Conservation (phyloP, 768 basidiomycete genomes). For the Glaciozyma antarctica region DNA sequence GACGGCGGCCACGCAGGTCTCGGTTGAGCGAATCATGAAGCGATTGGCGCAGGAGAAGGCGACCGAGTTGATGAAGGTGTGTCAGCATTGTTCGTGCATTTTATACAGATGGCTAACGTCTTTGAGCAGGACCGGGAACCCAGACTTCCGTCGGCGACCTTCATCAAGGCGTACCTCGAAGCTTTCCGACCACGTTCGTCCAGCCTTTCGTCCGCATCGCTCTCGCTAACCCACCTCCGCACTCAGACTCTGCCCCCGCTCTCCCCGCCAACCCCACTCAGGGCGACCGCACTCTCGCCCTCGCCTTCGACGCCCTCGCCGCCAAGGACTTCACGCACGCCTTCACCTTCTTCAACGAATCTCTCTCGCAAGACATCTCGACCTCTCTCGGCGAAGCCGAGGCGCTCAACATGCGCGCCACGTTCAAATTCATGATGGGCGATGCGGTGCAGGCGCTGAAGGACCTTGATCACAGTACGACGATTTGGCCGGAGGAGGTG, state of each 20-base stretch:
- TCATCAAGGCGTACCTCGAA: slow-evolving; percentile 90
- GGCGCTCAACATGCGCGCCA: slow-evolving; percentile 84
- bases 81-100: slow-evolving; percentile 45
- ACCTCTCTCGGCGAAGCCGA: slow-evolving; percentile 55
- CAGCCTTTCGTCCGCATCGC: slow-evolving; percentile 69
- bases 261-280: slow-evolving; percentile 65
- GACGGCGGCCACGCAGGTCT: slow-evolving; percentile 62
- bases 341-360: slow-evolving; percentile 67
- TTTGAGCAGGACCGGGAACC: slow-evolving; percentile 57
- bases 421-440: slow-evolving; percentile 89
- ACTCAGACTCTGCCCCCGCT: slow-evolving; percentile 58
- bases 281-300: slow-evolving; percentile 72
- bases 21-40: slow-evolving; percentile 89
- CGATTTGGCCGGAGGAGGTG: slow-evolving; percentile 58
- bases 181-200: slow-evolving; percentile 85
- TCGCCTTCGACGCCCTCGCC: slow-evolving; percentile 71
- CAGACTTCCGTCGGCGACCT: slow-evolving; percentile 70
- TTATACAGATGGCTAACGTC: neutral
- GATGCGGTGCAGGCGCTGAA: slow-evolving; percentile 71
- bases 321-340: slow-evolving; percentile 78
- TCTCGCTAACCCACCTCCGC: slow-evolving; percentile 91
- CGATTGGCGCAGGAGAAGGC: slow-evolving; percentile 65
- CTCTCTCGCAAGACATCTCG: slow-evolving; percentile 76
- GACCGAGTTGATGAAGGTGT: slow-evolving; percentile 57
- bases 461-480: slow-evolving; percentile 69